phyloP scores from a whole-genome alignment of 352 stramenopile species.

The Peronospora farinosa region DNA sequence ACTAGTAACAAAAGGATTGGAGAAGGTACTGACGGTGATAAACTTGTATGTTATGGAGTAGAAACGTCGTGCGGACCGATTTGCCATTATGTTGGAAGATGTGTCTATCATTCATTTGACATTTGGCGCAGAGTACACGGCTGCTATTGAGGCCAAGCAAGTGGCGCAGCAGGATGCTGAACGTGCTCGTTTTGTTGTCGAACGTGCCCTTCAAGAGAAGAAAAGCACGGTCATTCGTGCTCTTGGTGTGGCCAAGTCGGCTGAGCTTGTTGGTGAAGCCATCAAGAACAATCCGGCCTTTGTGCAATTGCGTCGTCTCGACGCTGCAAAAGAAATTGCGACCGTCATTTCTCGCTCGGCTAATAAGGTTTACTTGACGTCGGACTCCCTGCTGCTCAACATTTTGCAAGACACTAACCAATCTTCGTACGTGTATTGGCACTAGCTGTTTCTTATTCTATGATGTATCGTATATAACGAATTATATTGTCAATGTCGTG shows the following conservation, averaged over 20 bases:
- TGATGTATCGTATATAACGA: background rate
- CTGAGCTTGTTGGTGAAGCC: constrained; percentile 95
- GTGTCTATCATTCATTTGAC: constrained; percentile 99
- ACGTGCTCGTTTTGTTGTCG: constrained; percentile 96
- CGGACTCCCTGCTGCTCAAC: constrained; percentile 97
- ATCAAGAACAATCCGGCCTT: constrained; percentile 99
- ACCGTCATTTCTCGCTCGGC: constrained; percentile 90
- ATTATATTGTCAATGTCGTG: background rate
- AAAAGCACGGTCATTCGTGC: constrained; percentile 96
- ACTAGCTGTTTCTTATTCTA: background rate
- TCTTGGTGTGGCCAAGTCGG: constrained; percentile 97
- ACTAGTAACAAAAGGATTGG: background rate
- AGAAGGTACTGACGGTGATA: constrained; percentile 11
- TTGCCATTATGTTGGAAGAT: constrained; percentile 95
- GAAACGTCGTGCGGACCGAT: constrained; percentile 83
- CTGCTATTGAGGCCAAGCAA: constrained; percentile 99
- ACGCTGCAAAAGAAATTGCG: constrained; percentile 98
- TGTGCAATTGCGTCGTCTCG: constrained; percentile 97
- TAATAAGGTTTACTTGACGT: constrained; percentile 98
- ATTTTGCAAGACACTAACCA: constrained; percentile 76
- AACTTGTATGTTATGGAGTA: constrained; percentile 27
- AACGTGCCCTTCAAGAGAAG: constrained; percentile 98
- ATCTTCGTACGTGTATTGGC: constrained; percentile 36
- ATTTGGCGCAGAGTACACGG: constrained; percentile 98
- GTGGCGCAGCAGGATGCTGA: constrained; percentile 99